Evolutionary conservation across 2,329 filamentous ascomycete species (phyloP).

Genomic region (Pseudopithomyces chartarum): DNA sequence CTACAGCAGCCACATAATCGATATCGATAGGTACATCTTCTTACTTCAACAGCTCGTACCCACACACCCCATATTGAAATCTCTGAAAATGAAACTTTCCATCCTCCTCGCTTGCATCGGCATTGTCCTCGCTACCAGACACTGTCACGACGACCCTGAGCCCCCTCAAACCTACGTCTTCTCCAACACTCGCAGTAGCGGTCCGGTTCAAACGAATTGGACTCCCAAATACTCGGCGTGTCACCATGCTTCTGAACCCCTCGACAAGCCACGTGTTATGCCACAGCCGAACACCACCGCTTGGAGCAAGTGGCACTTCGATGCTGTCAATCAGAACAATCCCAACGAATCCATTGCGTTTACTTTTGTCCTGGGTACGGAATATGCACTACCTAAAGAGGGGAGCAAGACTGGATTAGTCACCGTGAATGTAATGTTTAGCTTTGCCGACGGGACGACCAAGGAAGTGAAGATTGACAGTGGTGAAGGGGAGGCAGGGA

Average conservation of each 20-base stretch:
- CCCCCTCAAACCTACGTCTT: neutral
- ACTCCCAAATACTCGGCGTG: neutral
- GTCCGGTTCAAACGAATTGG: neutral
- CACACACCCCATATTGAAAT: no score
- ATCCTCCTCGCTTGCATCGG: neutral
- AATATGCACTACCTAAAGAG: neutral
- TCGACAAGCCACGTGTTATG: conserved; percentile 1
- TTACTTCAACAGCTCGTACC: no score
- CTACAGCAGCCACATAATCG: no score
- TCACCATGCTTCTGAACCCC: neutral
- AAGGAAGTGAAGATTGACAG: neutral
- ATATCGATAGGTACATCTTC: no score
- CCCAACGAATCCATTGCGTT: neutral
- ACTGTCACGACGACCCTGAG: neutral
- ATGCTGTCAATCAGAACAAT: neutral
- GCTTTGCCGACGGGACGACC: neutral
- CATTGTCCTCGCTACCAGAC: neutral
- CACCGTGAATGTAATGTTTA: neutral
- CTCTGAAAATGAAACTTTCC: no score
- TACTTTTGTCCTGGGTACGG: neutral
- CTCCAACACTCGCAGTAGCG: neutral
- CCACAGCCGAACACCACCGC: conserved; percentile 4
- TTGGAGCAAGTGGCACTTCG: neutral
- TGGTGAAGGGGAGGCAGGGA: neutral
- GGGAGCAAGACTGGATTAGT: neutral